Percentiles rank a stretch among this genome's conserved stretches.
Evolutionary conservation across 768 basidiomycete genomes (phyloP).

Genomic region (Candolleomyces eurysporus): DNA sequence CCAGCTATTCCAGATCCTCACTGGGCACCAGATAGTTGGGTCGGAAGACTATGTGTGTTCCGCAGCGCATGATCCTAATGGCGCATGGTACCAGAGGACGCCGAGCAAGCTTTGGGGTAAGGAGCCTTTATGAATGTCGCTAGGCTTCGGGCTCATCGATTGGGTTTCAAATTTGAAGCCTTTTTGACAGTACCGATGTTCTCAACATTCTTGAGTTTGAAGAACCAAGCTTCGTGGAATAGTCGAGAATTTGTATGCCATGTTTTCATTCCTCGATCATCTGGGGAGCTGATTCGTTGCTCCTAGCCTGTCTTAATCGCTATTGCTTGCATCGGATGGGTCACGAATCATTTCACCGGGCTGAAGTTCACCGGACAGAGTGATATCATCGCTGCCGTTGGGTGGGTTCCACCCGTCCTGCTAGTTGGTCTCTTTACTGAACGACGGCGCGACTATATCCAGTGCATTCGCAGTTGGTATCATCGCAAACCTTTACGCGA

Average conservation of each 20-base stretch:
- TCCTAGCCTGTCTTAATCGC: conserved; percentile 48
- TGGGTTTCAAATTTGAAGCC: conserved; percentile 30
- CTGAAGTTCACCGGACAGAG: conserved; percentile 61
- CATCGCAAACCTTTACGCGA: conserved; percentile 73
- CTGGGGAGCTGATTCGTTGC: not conserved
- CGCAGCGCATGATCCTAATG: conserved; percentile 49
- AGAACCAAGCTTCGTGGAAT: conserved; percentile 60
- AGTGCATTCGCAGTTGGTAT: conserved; percentile 81
- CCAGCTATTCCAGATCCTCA: conserved; percentile 60
- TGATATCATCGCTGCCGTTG: conserved; percentile 79
- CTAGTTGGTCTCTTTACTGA: not conserved
- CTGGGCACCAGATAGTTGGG: conserved; percentile 42
- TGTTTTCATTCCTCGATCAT: conserved; percentile 1
- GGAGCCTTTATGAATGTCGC: conserved; percentile 10
- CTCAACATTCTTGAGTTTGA: conserved; percentile 63
- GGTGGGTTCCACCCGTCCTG: conserved; percentile 32
- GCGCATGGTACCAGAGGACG: conserved; percentile 73
- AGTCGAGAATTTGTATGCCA: conserved; percentile 52
- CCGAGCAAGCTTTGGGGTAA: conserved; percentile 72
- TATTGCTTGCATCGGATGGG: conserved; percentile 73
- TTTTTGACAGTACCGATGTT: conserved; percentile 73
- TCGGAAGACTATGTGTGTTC: conserved; percentile 62
- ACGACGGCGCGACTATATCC: conserved; percentile 6
- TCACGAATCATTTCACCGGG: conserved; percentile 70
- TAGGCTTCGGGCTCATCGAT: no score